phyloP scores from a whole-genome alignment of 805 yeast species.

The Cyberlindnera veronae region DNA sequence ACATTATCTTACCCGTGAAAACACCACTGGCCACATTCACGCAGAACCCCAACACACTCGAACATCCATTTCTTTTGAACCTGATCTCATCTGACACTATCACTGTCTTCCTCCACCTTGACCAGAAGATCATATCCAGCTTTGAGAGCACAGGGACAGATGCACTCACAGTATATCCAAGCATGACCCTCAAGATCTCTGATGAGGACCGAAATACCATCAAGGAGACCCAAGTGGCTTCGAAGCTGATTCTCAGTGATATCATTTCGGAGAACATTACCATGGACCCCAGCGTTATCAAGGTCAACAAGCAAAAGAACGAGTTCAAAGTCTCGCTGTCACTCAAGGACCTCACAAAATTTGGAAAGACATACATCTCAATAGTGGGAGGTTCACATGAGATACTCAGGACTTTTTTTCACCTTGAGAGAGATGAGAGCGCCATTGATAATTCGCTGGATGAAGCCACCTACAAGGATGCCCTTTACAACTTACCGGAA shows the following conservation, averaged over 20 bases:
- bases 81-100: constrained; percentile 8
- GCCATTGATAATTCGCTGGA: neutral
- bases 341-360: neutral
- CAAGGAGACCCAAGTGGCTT: constrained; percentile 4
- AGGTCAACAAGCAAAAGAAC: constrained; percentile 1
- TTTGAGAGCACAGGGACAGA: neutral
- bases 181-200: constrained; percentile 2
- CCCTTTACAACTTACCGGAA: constrained; percentile 3
- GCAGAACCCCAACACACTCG: constrained; percentile 8
- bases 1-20: constrained; percentile 2
- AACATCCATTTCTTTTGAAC: constrained; percentile 10
- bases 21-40: constrained; percentile 13
- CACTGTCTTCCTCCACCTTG: constrained; percentile 4
- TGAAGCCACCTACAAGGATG: constrained; percentile 10
- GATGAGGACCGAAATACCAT: constrained; percentile 4
- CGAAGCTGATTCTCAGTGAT: constrained; percentile 7
- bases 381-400: constrained; percentile 3
- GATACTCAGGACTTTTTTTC: constrained; percentile 4
- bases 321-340: constrained; percentile 5
- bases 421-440: constrained; percentile 4
- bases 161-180: neutral
- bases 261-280: constrained; percentile 4
- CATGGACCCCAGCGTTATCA: constrained; percentile 14
- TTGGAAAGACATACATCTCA: constrained; percentile 12
- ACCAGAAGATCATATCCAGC: neutral